Evolutionary conservation across 495 filamentous ascomycete species (phyloP).

Genomic region (Talaromyces liani): DNA sequence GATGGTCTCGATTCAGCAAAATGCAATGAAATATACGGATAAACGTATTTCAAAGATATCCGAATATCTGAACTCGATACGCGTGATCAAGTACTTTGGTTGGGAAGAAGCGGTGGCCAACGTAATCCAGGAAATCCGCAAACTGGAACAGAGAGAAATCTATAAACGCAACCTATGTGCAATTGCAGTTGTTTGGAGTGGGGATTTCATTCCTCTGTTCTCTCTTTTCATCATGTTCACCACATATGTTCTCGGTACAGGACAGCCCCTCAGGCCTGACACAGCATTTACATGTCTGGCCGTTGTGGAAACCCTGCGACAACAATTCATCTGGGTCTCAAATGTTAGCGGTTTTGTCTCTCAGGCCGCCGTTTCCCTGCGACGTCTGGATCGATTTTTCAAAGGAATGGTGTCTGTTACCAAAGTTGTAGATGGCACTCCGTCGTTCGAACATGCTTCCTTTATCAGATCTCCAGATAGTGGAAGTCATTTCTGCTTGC

Average conservation of each 20-base stretch:
- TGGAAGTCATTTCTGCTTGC: conserved; percentile 28
- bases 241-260: conserved; percentile 30
- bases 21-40: conserved; percentile 38
- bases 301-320: conserved; percentile 31
- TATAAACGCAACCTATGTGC: conserved; percentile 34
- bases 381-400: conserved; percentile 38
- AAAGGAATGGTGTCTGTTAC: conserved; percentile 27
- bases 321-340: conserved; percentile 32
- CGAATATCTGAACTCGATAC: conserved; percentile 40
- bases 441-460: conserved; percentile 26
- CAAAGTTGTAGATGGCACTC: conserved; percentile 30
- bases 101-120: conserved; percentile 39
- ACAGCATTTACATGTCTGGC: conserved; percentile 39
- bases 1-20: conserved; percentile 26
- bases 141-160: conserved; percentile 34
- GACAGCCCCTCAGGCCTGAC: conserved; percentile 32
- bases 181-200: conserved; percentile 19
- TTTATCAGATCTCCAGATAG: conserved; percentile 15
- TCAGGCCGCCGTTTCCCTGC: conserved; percentile 33
- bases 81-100: conserved; percentile 43
- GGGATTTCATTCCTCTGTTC: conserved; percentile 30
- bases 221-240: conserved; percentile 36
- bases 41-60: conserved; percentile 40
- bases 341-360: conserved; percentile 28
- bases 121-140: conserved; percentile 29